Conservation (phyloP, 192 early-diverging fungal species). For the Chytriomyces sp. region DNA sequence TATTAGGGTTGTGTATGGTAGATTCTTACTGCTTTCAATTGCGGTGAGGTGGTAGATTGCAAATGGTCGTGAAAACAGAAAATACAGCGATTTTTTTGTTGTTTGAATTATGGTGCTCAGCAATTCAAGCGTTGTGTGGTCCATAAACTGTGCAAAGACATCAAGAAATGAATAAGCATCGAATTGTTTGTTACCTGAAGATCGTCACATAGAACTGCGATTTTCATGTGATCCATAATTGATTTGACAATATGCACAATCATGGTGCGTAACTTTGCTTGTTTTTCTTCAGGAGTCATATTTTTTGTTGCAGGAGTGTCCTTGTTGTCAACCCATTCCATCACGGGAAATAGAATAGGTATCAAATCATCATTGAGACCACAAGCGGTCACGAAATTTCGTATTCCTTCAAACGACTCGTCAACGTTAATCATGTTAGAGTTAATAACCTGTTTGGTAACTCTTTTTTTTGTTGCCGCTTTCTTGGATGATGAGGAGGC, state of each 20-base stretch:
- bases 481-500: not conserved
- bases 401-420: slow-evolving; percentile 19
- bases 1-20: slow-evolving; percentile 7
- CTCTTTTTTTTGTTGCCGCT: not conserved
- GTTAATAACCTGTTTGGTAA: slow-evolving; percentile 8
- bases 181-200: slow-evolving; percentile 18
- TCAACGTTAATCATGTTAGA: not conserved
- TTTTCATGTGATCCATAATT: slow-evolving; percentile 25
- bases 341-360: slow-evolving; percentile 8
- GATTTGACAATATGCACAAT: slow-evolving; percentile 29
- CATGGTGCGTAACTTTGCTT: not conserved
- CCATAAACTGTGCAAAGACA: slow-evolving; percentile 25
- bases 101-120: slow-evolving; percentile 10
- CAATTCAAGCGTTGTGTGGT: slow-evolving; percentile 20
- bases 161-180: not conserved
- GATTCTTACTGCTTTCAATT: not conserved
- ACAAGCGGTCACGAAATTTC: slow-evolving; percentile 21
- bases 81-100: slow-evolving; percentile 16
- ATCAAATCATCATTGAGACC: slow-evolving; percentile 16
- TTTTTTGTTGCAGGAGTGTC: slow-evolving; percentile 1
- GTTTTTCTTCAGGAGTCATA: not conserved
- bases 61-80: slow-evolving; percentile 28
- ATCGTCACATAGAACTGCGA: slow-evolving; percentile 32
- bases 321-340: slow-evolving; percentile 27
- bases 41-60: slow-evolving; percentile 23